These are phyloP conservation scores for Nicotiana benthamiana DNA, from an alignment of 257 asterid species.

Conservation along the genomic window DNA sequence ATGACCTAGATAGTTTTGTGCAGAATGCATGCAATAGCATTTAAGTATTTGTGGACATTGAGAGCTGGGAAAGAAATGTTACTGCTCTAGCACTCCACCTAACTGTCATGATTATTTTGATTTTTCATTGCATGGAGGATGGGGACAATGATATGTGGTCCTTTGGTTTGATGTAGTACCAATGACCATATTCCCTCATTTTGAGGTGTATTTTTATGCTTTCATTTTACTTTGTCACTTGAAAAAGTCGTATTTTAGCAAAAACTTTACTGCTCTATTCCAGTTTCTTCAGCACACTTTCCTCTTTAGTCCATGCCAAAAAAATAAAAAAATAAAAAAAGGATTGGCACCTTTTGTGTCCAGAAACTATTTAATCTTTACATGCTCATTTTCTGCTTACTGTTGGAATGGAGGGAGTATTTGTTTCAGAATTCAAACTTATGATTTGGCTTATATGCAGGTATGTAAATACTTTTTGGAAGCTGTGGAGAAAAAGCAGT, in stretches of 20 bases:
- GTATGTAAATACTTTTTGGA: constrained; percentile 86
- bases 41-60: not conserved
- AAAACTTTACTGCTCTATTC: not conserved
- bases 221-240: not conserved
- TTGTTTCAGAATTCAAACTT: not conserved
- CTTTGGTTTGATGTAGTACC: not conserved
- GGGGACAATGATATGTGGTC: not conserved
- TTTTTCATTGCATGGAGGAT: not conserved
- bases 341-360: not conserved
- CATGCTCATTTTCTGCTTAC: not conserved
- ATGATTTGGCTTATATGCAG: constrained; percentile 23
- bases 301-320: not conserved
- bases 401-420: not conserved
- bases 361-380: not conserved
- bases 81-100: not conserved
- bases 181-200: not conserved
- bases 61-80: not conserved
- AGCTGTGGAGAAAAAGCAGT: constrained; percentile 98
- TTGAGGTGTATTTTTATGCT: not conserved
- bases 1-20: not conserved
- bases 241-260: not conserved
- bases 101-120: not conserved
- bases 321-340: not conserved
- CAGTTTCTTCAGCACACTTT: not conserved
- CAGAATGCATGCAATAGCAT: not conserved